Base-by-base conservation (phyloP, 768 basidiomycete species). In the Chalciporus piperatus region DNA sequence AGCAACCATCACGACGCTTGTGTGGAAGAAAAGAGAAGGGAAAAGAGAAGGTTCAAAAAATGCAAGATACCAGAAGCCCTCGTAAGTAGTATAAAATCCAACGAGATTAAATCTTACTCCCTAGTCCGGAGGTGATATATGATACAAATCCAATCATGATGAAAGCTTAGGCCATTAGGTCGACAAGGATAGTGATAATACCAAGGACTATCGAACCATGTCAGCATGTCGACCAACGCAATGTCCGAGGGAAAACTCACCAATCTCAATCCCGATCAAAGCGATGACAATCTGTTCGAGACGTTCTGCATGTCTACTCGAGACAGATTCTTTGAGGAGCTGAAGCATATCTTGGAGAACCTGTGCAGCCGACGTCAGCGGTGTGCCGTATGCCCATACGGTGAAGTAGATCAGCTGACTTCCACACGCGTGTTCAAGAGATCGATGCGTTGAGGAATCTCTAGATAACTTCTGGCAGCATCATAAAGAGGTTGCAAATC, bases 281-380 rank as follows among this genome's bases (percentile, higher is more conserved):
- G 83, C 84, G 55, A 97, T 96, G 56, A 97, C 89, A 51, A 97
- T 92, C 66, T 91, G 89, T 68, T 97, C 94, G 8, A 97, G 77
- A 22, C 92, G 81, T 69, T 97, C 94, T 1, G 92, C 84, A 62
- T 97, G 92, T 60, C 85, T 83, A 58, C 85, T 92, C 23, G 91
- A 91, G 22, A 96, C 94, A 11, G 91, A 90, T 70, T 97, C 95
- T 70, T 98, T 98, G 47, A 98, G 74, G 46, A 98, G 80, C 64
- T 93, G 88, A 11, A 98, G 81, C 90, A 98, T 96, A 68, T 98
- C 95, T 77, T 98, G 95, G 32, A 98, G 72, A 45, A 98, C 90
- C 91, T 94, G 58, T 32, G 41, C 23, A 20, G 35, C 40, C 37
- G 5, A 13, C 28, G 41, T 57, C 40, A 64, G 40, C 43, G 17